Percentiles rank a stretch among this genome's conserved stretches.
Evolutionary conservation across 169 alveolate genomes (phyloP).

Genomic region (Cryptosporidium ryanae): DNA sequence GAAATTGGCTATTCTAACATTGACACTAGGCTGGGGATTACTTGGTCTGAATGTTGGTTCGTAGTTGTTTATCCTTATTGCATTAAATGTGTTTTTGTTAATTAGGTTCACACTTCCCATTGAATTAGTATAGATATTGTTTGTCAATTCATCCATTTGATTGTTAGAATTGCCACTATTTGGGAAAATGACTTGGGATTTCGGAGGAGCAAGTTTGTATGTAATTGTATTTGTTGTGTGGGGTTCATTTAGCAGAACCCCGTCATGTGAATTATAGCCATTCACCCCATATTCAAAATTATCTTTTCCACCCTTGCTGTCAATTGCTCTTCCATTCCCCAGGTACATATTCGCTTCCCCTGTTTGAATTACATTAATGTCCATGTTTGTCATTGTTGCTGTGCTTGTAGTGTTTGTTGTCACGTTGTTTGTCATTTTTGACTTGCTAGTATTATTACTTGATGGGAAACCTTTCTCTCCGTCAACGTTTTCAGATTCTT

Average conservation of each 20-base stretch:
- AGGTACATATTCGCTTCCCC: neutral
- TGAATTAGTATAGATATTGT: neutral
- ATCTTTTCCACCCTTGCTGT: conserved; percentile 1
- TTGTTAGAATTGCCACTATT: conserved; percentile 1
- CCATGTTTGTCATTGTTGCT: conserved; percentile 3
- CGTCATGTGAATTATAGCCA: neutral
- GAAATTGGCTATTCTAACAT: conserved; percentile 54
- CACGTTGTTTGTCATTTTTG: neutral
- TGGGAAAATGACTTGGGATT: conserved; percentile 70
- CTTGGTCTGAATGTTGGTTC: conserved; percentile 43
- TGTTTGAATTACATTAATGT: neutral
- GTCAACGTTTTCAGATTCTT: neutral
- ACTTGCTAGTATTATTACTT: neutral
- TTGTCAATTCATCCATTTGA: conserved; percentile 10
- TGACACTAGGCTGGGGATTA: conserved; percentile 59
- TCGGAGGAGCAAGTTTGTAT: conserved; percentile 70
- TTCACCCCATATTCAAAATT: neutral
- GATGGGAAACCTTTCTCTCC: neutral
- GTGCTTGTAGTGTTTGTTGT: neutral
- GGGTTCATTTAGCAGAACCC: conserved; percentile 24
- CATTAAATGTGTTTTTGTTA: conserved; percentile 27
- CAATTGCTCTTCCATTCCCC: neutral
- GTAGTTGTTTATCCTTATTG: conserved; percentile 32
- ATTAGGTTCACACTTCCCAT: neutral
- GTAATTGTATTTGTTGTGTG: conserved; percentile 60